Evolutionary conservation across 805 yeast genomes (phyloP).

Genomic region (Kodamaea restingae): DNA sequence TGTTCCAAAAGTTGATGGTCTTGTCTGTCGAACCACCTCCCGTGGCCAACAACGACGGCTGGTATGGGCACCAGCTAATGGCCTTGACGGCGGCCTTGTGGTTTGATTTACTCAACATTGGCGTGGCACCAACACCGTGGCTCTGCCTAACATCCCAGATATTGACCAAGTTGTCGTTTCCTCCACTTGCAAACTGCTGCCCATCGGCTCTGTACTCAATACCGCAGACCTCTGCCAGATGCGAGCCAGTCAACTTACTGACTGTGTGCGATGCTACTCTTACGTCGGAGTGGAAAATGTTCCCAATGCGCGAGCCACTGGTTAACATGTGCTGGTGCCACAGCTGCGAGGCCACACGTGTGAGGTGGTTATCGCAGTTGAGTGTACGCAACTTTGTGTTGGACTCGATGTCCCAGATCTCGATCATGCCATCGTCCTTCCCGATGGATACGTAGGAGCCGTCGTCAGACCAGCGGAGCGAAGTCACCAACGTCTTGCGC

Average conservation of each 20-base stretch:
- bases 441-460: slow-evolving; percentile 85
- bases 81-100: slow-evolving; percentile 97
- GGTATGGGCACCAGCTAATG: slow-evolving; percentile 90
- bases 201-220: slow-evolving; percentile 84
- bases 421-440: slow-evolving; percentile 74
- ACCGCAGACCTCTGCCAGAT: slow-evolving; percentile 90
- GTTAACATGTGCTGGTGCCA: slow-evolving; percentile 83
- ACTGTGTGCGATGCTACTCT: slow-evolving; percentile 76
- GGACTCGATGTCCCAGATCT: slow-evolving; percentile 90
- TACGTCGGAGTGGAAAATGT: slow-evolving; percentile 84
- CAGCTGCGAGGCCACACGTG: slow-evolving; percentile 76
- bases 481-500: slow-evolving; percentile 51
- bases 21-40: slow-evolving; percentile 95
- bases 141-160: slow-evolving; percentile 80
- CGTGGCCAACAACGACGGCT: slow-evolving; percentile 77
- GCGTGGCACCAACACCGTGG: slow-evolving; percentile 28
- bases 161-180: slow-evolving; percentile 89
- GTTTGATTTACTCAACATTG: slow-evolving; percentile 69
- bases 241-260: slow-evolving; percentile 47
- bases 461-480: slow-evolving; percentile 88
- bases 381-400: slow-evolving; percentile 72
- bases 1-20: slow-evolving; percentile 91
- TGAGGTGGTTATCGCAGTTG: slow-evolving; percentile 55
- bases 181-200: slow-evolving; percentile 81
- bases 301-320: slow-evolving; percentile 85